phyloP scores from a whole-genome alignment of 1,284 basidiomycete species.

The Tilletia horrida region DNA sequence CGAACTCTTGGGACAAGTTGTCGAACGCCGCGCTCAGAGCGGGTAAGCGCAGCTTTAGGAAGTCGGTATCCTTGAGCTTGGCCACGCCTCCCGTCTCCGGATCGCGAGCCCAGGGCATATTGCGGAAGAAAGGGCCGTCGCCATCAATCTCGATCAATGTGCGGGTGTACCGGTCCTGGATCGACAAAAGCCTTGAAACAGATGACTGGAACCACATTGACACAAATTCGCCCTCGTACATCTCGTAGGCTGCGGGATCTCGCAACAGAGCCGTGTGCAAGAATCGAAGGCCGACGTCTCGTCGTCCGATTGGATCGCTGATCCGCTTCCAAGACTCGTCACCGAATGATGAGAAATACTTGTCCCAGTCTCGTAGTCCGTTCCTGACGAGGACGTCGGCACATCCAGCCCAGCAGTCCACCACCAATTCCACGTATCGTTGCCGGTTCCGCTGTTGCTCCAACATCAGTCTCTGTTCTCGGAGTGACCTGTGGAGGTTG shows the following conservation, averaged over 20 bases:
- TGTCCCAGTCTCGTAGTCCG: constrained; percentile 66
- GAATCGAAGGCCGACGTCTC: constrained; percentile 69
- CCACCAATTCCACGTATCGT: constrained; percentile 61
- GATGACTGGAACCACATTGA: constrained; percentile 42
- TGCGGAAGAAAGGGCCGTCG: constrained; percentile 10
- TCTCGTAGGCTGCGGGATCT: constrained; percentile 59
- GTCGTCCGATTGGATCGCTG: constrained; percentile 61
- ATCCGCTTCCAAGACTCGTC: constrained; percentile 66
- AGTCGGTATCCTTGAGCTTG: not conserved
- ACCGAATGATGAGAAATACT: constrained; percentile 62
- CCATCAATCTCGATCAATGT: constrained; percentile 17
- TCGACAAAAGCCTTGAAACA: constrained; percentile 31
- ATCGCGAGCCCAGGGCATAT: constrained; percentile 9
- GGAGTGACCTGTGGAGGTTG: constrained; percentile 33
- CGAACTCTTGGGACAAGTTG: constrained; percentile 6
- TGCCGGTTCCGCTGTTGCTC: constrained; percentile 48
- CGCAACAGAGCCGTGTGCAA: constrained; percentile 66
- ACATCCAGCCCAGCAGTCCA: constrained; percentile 76
- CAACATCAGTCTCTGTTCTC: constrained; percentile 31
- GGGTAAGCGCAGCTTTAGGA: not conserved
- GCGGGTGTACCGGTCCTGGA: constrained; percentile 37
- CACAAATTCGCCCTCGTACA: constrained; percentile 33
- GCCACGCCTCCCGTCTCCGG: not conserved
- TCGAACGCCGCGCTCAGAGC: not conserved
- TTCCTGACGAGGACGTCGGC: constrained; percentile 67